These are phyloP conservation scores for Lecanicillium sp. DNA, from an alignment of 2,329 filamentous ascomycete genomes.

Conservation along the genomic window DNA sequence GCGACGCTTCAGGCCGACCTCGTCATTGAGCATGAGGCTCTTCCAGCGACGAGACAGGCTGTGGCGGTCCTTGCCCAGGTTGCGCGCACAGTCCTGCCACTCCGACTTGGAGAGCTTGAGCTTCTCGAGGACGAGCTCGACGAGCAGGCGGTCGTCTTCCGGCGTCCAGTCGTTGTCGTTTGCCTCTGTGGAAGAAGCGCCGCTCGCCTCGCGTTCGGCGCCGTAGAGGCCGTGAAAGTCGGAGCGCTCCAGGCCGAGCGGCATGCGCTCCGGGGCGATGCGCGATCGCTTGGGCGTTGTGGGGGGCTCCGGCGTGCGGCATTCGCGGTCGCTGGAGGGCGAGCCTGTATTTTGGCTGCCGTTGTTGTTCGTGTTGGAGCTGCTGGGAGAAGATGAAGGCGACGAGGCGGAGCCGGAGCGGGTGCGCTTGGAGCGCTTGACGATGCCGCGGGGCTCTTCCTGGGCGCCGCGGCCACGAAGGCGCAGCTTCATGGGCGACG, in stretches of 20 bases:
- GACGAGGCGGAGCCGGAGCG: too few relatives aligned
- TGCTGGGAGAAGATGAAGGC: slow-evolving; percentile 29
- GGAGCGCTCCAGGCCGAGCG: slow-evolving; percentile 51
- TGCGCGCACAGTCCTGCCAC: slow-evolving; percentile 62
- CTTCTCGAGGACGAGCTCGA: slow-evolving; percentile 64
- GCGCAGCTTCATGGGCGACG: slow-evolving; percentile 48
- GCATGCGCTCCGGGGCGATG: slow-evolving; percentile 54
- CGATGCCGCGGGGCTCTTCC: slow-evolving; percentile 40
- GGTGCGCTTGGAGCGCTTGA: slow-evolving; percentile 37
- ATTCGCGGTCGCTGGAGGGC: background rate
- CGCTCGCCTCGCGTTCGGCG: slow-evolving; percentile 20
- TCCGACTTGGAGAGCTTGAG: slow-evolving; percentile 57
- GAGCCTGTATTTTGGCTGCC: slow-evolving; percentile 8
- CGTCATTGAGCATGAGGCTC: slow-evolving; percentile 52
- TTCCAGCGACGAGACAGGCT: slow-evolving; percentile 57
- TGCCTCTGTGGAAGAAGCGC: slow-evolving; percentile 26
- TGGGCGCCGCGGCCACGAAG: slow-evolving; percentile 42
- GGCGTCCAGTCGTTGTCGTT: slow-evolving; percentile 51
- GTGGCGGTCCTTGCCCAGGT: slow-evolving; percentile 53
- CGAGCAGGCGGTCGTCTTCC: slow-evolving; percentile 58
- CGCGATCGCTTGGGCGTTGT: slow-evolving; percentile 55
- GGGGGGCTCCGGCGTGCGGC: slow-evolving; percentile 24
- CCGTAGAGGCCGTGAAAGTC: slow-evolving; percentile 50
- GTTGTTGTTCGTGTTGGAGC: slow-evolving; percentile 39
- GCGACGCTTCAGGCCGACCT: slow-evolving; percentile 53